phyloP scores from a whole-genome alignment of 2,329 filamentous ascomycete species.

The Ophiocordyceps camponoti-leonardi region DNA sequence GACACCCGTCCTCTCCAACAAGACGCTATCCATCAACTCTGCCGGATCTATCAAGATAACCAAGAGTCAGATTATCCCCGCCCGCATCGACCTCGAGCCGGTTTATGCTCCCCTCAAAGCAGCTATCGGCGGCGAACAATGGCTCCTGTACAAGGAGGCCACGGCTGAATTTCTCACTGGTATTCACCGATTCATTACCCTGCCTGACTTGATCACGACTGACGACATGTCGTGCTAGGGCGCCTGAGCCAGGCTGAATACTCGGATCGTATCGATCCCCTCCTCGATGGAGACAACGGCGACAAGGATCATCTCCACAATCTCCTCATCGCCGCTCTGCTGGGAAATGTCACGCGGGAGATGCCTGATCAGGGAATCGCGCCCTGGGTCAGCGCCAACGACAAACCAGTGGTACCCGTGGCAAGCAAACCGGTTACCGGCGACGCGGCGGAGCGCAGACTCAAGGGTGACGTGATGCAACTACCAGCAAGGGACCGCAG shows the following conservation, averaged over 20 bases:
- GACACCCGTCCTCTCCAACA: slow-evolving; percentile 40
- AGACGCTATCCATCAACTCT: slow-evolving; percentile 36
- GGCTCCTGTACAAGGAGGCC: slow-evolving; percentile 46
- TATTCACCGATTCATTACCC: slow-evolving; percentile 12
- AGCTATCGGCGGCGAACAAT: slow-evolving; percentile 42
- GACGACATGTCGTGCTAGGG: slow-evolving; percentile 20
- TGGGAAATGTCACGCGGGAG: slow-evolving; percentile 52
- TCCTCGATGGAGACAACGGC: slow-evolving; percentile 37
- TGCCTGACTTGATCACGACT: slow-evolving; percentile 2
- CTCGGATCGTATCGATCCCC: slow-evolving; percentile 39
- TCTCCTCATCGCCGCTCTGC: slow-evolving; percentile 48
- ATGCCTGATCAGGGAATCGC: slow-evolving; percentile 51
- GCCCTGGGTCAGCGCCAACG: slow-evolving; percentile 55
- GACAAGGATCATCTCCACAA: slow-evolving; percentile 50
- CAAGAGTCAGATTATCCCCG: slow-evolving; percentile 46
- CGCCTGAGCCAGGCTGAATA: slow-evolving; percentile 46
- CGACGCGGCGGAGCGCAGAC: slow-evolving; percentile 45
- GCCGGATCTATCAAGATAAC: slow-evolving; percentile 30
- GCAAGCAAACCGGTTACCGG: slow-evolving; percentile 45
- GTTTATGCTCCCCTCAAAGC: slow-evolving; percentile 45
- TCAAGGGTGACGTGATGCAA: slow-evolving; percentile 57
- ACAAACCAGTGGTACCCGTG: slow-evolving; percentile 40
- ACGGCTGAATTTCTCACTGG: slow-evolving; percentile 46
- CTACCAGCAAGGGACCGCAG: slow-evolving; percentile 48
- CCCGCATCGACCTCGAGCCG: slow-evolving; percentile 50